Percentiles rank a stretch among this genome's conserved stretches.
phyloP scores from a whole-genome alignment of 352 stramenopile genomes.

The Phytophthora idaei region DNA sequence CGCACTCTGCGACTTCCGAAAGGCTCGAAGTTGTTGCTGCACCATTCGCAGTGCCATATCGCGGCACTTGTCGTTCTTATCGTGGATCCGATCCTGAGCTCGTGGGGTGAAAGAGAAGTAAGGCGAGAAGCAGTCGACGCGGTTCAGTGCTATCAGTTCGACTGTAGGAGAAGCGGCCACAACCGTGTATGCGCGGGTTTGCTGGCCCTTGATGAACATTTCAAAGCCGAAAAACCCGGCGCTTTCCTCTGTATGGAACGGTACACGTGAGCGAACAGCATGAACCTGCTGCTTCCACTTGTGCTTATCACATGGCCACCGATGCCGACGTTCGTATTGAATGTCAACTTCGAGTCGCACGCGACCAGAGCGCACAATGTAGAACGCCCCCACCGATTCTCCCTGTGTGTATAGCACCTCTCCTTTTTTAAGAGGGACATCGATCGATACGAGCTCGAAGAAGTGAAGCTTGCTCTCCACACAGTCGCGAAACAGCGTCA shows the following conservation, averaged over 20 bases:
- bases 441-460: constrained; percentile 79
- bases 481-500: constrained; percentile 70
- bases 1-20: constrained; percentile 38
- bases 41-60: constrained; percentile 51
- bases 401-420: constrained; percentile 66
- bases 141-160: constrained; percentile 68
- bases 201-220: constrained; percentile 66
- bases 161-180: constrained; percentile 58
- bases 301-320: constrained; percentile 58
- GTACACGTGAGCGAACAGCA: constrained; percentile 51
- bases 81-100: constrained; percentile 60
- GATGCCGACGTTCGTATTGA: constrained; percentile 69
- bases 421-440: constrained; percentile 63
- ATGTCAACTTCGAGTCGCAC: constrained; percentile 72
- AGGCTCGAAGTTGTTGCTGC: constrained; percentile 60
- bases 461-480: constrained; percentile 80
- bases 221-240: constrained; percentile 74
- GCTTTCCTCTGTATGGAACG: constrained; percentile 55
- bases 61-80: constrained; percentile 55
- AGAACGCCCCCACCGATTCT: constrained; percentile 69
- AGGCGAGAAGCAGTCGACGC: constrained; percentile 74
- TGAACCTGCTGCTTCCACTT: constrained; percentile 65
- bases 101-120: constrained; percentile 76
- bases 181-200: constrained; percentile 57
- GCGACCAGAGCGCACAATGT: constrained; percentile 63